Conservation (phyloP, 768 basidiomycete genomes). For the Suillus americanus region DNA sequence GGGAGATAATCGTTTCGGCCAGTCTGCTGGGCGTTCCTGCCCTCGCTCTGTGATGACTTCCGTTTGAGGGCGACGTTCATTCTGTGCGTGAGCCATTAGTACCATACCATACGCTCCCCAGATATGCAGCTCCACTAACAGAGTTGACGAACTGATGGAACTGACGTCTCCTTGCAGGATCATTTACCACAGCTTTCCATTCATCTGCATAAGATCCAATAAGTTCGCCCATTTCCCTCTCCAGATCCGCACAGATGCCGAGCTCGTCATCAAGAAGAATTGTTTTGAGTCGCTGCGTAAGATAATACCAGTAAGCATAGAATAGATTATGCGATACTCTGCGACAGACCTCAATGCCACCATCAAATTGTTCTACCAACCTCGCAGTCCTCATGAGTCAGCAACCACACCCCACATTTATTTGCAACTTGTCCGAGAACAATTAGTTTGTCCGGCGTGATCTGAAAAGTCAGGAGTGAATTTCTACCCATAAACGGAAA, state of each 20-base stretch:
- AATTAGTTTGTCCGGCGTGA: conserved; percentile 65
- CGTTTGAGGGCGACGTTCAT: conserved; percentile 41
- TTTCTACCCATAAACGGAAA: neutral
- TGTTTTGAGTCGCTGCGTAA: conserved; percentile 50
- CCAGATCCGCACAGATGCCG: conserved; percentile 69
- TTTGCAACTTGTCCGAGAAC: conserved; percentile 64
- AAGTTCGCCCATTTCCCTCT: conserved; percentile 62
- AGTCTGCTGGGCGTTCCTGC: conserved; percentile 64
- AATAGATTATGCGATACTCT: neutral
- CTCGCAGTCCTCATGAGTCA: conserved; percentile 65
- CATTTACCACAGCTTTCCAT: conserved; percentile 64
- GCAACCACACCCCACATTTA: conserved; percentile 42
- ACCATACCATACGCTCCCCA: neutral
- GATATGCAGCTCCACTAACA: conserved; percentile 21
- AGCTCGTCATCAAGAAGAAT: conserved; percentile 71
- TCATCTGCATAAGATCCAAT: conserved; percentile 68
- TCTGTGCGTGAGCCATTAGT: conserved; percentile 9
- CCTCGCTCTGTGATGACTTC: conserved; percentile 62
- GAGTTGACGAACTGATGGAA: conserved; percentile 72
- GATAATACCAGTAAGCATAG: neutral
- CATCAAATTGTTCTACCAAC: conserved; percentile 72
- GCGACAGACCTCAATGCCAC: conserved; percentile 53
- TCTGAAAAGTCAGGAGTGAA: conserved; percentile 20
- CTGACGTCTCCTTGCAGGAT: conserved; percentile 45
- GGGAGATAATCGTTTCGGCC: conserved; percentile 57